These are phyloP conservation scores for Penicillium simplicissimum DNA, from an alignment of 495 filamentous ascomycete species.

Conservation along the genomic window DNA sequence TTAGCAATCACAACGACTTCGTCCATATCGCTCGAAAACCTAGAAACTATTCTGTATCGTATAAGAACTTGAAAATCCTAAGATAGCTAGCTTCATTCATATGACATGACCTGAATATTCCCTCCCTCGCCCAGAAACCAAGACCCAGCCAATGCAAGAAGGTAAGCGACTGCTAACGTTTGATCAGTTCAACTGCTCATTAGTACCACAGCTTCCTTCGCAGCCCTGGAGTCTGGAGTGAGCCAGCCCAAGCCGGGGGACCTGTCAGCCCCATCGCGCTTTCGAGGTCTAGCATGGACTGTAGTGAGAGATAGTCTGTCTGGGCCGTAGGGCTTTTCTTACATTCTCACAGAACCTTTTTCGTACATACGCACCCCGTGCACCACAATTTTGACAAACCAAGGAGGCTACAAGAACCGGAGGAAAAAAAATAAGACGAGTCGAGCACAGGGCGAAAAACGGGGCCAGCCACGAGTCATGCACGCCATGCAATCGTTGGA, in stretches of 20 bases:
- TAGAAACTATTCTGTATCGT: background rate
- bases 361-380: too few relatives aligned
- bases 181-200: background rate
- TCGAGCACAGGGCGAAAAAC: background rate
- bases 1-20: background rate
- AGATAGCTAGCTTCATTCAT: background rate
- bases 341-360: too few relatives aligned
- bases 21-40: too few relatives aligned
- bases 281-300: background rate
- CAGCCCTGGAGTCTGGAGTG: background rate
- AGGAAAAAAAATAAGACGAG: too few relatives aligned
- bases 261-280: background rate
- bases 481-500: conserved; percentile 24
- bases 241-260: background rate
- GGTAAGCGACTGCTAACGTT: background rate
- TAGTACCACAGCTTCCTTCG: too few relatives aligned
- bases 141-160: background rate
- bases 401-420: too few relatives aligned
- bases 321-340: too few relatives aligned
- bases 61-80: background rate
- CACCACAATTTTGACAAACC: too few relatives aligned
- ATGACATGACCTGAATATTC: background rate
- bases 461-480: conserved; percentile 26
- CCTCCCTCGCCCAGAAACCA: background rate
- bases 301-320: too few relatives aligned